A percentile compares a stretch with the other conserved stretches of the same genome.
Conservation (phyloP, 345 rosid genomes). For the Xanthoceras sorbifolium region DNA sequence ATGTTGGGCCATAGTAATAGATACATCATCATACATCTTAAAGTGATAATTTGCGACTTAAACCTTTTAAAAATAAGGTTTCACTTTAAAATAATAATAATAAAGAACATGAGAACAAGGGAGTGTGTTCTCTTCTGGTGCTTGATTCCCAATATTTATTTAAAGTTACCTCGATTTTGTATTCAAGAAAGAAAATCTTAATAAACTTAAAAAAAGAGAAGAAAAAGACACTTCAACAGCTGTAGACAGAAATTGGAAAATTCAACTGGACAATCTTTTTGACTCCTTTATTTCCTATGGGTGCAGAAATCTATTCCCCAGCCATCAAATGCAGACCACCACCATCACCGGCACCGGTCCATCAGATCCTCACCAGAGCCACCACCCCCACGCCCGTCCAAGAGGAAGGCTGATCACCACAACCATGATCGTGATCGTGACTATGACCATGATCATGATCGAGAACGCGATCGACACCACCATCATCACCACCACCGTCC, state of each 20-base stretch:
- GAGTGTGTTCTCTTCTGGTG: neutral
- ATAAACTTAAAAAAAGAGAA: too few relatives aligned
- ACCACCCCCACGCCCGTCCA: slow-evolving; percentile 53
- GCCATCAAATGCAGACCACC: slow-evolving; percentile 37
- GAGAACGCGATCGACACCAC: slow-evolving; percentile 29
- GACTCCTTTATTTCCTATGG: neutral
- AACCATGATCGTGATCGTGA: slow-evolving; percentile 44
- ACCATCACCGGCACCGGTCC: slow-evolving; percentile 47
- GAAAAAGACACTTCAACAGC: neutral
- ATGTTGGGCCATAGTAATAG: too few relatives aligned
- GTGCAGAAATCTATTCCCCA: slow-evolving; percentile 48
- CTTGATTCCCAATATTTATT: neutral
- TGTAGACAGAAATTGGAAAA: neutral
- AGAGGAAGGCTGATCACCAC: slow-evolving; percentile 62
- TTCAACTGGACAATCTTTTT: neutral
- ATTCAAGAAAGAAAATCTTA: too few relatives aligned
- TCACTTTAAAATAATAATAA: too few relatives aligned
- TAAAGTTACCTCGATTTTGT: too few relatives aligned
- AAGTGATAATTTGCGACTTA: neutral
- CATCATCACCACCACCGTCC: slow-evolving; percentile 41
- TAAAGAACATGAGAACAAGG: neutral
- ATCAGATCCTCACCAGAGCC: slow-evolving; percentile 57
- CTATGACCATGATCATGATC: slow-evolving; percentile 39
- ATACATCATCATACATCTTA: too few relatives aligned
- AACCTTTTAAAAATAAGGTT: too few relatives aligned